Percentiles rank a stretch among this genome's conserved stretches.
phyloP scores from a whole-genome alignment of 2,329 filamentous ascomycete species.

The Aspergillus sp. region DNA sequence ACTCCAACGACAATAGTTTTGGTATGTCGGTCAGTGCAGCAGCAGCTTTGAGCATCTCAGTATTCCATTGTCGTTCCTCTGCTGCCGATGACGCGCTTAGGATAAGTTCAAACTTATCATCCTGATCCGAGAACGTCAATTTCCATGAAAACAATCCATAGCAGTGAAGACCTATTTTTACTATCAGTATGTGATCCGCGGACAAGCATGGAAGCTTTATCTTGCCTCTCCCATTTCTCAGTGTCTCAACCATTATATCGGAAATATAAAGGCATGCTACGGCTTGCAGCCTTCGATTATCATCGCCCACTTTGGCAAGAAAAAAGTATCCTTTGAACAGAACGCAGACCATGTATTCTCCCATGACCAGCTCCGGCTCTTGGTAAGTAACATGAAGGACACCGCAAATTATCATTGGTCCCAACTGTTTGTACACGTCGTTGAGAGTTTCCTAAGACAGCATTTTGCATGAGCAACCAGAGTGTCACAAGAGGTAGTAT shows the following conservation, averaged over 20 bases:
- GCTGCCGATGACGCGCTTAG: slow-evolving; percentile 77
- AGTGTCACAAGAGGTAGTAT: neutral
- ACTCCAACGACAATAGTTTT: slow-evolving; percentile 34
- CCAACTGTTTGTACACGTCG: slow-evolving; percentile 71
- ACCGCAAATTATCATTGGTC: slow-evolving; percentile 76
- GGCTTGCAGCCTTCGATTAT: slow-evolving; percentile 66
- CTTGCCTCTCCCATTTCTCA: slow-evolving; percentile 30
- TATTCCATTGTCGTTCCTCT: slow-evolving; percentile 78
- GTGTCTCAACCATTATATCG: slow-evolving; percentile 33
- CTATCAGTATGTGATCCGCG: slow-evolving; percentile 5
- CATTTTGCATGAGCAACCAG: neutral
- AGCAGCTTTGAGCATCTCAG: slow-evolving; percentile 55
- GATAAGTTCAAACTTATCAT: slow-evolving; percentile 76
- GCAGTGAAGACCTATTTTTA: slow-evolving; percentile 69
- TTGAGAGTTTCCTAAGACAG: slow-evolving; percentile 23
- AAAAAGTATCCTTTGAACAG: slow-evolving; percentile 79
- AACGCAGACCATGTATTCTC: slow-evolving; percentile 78
- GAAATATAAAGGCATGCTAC: slow-evolving; percentile 66
- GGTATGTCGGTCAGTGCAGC: slow-evolving; percentile 48
- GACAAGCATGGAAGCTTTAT: slow-evolving; percentile 5
- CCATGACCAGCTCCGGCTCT: slow-evolving; percentile 60
- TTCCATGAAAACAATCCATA: slow-evolving; percentile 91
- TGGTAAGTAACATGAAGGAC: slow-evolving; percentile 81
- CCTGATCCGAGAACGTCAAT: slow-evolving; percentile 71
- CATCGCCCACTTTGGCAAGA: slow-evolving; percentile 63